Percentiles rank a stretch among this genome's conserved stretches.
phyloP scores from a whole-genome alignment of 1,284 basidiomycete genomes.

The Cutaneotrichosporon sp. region DNA sequence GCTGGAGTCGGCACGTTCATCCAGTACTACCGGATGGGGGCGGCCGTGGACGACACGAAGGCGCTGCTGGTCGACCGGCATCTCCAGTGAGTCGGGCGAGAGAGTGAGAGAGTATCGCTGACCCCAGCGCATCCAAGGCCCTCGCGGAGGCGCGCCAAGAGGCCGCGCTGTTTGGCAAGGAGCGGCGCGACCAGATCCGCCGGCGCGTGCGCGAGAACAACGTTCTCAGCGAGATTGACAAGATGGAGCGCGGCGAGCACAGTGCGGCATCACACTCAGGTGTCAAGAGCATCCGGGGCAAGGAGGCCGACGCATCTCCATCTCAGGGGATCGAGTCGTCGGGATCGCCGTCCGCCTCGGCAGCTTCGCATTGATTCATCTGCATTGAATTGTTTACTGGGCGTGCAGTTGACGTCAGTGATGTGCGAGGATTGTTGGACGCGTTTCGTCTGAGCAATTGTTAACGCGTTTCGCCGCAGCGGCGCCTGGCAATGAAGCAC shows the following conservation, averaged over 20 bases:
- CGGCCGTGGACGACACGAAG: conserved; percentile 28
- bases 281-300: not conserved
- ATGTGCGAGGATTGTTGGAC: too few species aligned
- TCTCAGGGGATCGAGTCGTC: not conserved
- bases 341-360: not conserved
- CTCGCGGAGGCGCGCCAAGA: conserved; percentile 48
- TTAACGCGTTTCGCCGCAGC: too few species aligned
- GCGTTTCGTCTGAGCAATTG: too few species aligned
- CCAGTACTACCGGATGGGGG: conserved; percentile 25
- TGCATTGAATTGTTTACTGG: not conserved
- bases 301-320: not conserved
- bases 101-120: not conserved
- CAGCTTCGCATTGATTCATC: not conserved
- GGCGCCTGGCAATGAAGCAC: too few species aligned
- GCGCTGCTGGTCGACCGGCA: conserved; percentile 41
- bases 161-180: conserved; percentile 45
- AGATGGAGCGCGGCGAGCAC: conserved; percentile 32
- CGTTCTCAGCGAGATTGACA: conserved; percentile 44
- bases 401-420: not conserved
- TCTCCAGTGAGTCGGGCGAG: conserved; percentile 36
- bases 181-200: conserved; percentile 47
- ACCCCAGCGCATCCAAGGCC: conserved; percentile 47
- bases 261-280: not conserved
- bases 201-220: conserved; percentile 42
- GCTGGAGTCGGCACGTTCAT: conserved; percentile 10